Evolutionary conservation across 2,329 filamentous ascomycete species (phyloP), one percentile per base, ranked within the genome.

Genomic region (Microdochium bolleyi): DNA sequence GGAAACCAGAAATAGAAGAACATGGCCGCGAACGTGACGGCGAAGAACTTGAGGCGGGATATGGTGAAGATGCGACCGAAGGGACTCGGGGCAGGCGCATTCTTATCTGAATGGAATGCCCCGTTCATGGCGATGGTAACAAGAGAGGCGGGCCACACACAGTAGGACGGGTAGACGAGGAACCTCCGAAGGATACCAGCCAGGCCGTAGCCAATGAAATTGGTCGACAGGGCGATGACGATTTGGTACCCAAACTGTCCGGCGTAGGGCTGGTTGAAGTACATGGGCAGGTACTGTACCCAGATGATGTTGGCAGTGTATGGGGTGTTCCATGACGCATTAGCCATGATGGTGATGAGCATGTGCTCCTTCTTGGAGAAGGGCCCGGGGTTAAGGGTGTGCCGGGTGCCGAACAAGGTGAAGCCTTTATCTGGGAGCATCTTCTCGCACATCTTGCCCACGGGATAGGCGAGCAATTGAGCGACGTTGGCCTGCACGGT

Each of bases 321-420:
- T 0, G 76, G 76, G 14, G 69, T 61, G 24, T 68, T 69, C 58
- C 68, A 72, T 13, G 75, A 74, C 13, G 78, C 77, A 62, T 85
- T 85, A 52, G 84, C 80, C 77, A 82, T 81, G 63, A 82, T 79
- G 27, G 75, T 73, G 55, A 82, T 77, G 50, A 82, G 64, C 70
- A 79, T 73, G 60, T 84, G 80, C 63, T 84, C 80, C 65, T 84
- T 84, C 60, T 75, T 76, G 52, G 75, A 77, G 61, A 83, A 83
- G 48, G 56, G 56, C 22, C 61, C 62, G 1, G 61, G 62, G 41
- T 63, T 64, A 3, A 71, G 56, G 27, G 64, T 66, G 57, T 69
- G 67, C 19, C 61, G 59, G 3, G 57, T 55, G 3, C 68, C 70
- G 56, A 65, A 76, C 16, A 77, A 58, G 1, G 67, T 76, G 57